phyloP scores from a whole-genome alignment of 2,329 filamentous ascomycete genomes.

The Sporothrix brunneoviolacea region DNA sequence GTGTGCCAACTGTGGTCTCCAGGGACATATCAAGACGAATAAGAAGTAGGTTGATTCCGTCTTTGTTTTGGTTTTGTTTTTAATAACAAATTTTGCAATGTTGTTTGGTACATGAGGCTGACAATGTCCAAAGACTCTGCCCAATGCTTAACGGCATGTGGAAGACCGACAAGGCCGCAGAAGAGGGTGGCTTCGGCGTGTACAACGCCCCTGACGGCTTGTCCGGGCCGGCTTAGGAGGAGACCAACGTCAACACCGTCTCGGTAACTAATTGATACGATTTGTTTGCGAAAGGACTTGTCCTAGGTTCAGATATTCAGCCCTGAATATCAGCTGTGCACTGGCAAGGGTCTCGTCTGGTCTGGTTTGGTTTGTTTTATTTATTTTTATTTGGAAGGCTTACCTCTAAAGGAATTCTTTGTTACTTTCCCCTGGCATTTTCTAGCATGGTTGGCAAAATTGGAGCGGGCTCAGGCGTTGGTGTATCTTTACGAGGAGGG shows the following conservation, averaged over 20 bases:
- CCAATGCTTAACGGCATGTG: slow-evolving; percentile 80
- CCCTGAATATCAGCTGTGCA: too few relatives aligned
- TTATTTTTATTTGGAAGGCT: not conserved
- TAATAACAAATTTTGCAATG: slow-evolving; percentile 23
- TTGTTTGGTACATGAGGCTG: too few relatives aligned
- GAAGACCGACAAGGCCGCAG: slow-evolving; percentile 52
- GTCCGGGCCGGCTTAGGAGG: slow-evolving; percentile 12
- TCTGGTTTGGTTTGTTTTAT: not conserved
- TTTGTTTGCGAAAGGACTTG: too few relatives aligned
- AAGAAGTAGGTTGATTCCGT: slow-evolving; percentile 62
- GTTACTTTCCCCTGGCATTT: not conserved
- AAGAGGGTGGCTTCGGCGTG: slow-evolving; percentile 54
- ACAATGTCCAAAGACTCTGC: slow-evolving; percentile 48
- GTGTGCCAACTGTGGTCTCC: slow-evolving; percentile 94
- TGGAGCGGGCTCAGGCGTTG: too few relatives aligned
- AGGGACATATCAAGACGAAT: slow-evolving; percentile 98
- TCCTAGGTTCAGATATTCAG: too few relatives aligned
- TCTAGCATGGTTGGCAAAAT: not conserved
- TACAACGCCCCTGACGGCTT: slow-evolving; percentile 27
- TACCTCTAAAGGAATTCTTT: too few relatives aligned
- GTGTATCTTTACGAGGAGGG: too few relatives aligned
- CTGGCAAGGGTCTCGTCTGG: too few relatives aligned
- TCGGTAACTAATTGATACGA: too few relatives aligned
- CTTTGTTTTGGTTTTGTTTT: slow-evolving; percentile 25
- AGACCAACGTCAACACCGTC: too few relatives aligned